Evolutionary conservation across 2,329 filamentous ascomycete species (phyloP), one percentile per base, ranked within the genome.

Genomic region (Cercospora sp.): DNA sequence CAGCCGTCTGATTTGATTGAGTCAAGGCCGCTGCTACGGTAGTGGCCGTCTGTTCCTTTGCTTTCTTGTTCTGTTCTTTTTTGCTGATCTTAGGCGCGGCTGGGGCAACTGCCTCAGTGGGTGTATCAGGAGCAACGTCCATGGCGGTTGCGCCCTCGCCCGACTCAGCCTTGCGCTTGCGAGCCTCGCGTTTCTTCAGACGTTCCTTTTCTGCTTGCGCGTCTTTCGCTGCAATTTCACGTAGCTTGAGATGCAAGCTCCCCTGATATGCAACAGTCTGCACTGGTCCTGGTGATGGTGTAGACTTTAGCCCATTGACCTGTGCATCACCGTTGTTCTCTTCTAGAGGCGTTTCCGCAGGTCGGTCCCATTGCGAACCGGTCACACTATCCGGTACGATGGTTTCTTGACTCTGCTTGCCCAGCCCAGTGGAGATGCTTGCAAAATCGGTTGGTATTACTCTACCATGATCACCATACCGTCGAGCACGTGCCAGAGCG

Each of bases 1-100:
- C 89, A 64, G 92, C 92, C 0, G 94, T 97, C 65, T 89, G 85
- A 77, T 97, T 97, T 28, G 94, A 93, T 70, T 90, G 91, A 23
- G 89, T 88, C 72, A 94, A 93, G 72, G 69, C 61, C 31, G 73
- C 67, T 12, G 69, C 69, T 55, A 74, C 74, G 7, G 64, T 68
- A 18, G 62, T 61, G 13, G 70, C 74, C 59, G 91, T 92, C 3
- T 84, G 83, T 68, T 92, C 89, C 42, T 92, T 90, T n/a, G 89
- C 87, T 72, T 90, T 86, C 71, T 89, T 91, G 79, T 90, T 92
- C 77, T 90, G 85, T 78, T 97, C 93, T 81, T 97, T 97, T 84
- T 97, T 97, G 4, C 90, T 91, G 62, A 92, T 85, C 78, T 93
- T 94, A 72, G 82, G 87, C 75, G 71, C 88, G n/a, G 69, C 67